Evolutionary conservation across 1,284 basidiomycete genomes (phyloP).

Genomic region (Apiotrichum gracile): DNA sequence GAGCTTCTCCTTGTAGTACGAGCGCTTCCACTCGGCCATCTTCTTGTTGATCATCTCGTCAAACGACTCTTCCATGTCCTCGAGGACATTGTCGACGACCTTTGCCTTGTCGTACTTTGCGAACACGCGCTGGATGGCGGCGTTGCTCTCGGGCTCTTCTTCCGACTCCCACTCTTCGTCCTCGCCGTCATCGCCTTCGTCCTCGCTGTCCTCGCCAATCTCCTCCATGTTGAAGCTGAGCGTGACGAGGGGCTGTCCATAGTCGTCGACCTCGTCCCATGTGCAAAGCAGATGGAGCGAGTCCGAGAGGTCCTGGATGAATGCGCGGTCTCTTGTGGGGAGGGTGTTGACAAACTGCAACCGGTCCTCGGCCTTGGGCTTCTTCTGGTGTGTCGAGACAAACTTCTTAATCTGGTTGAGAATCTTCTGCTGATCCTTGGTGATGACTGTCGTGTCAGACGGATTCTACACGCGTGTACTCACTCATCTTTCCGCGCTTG

Average conservation of each 20-base stretch:
- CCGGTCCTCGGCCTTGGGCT: conserved; percentile 46
- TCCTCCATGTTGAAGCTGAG: conserved; percentile 54
- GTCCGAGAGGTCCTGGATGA: conserved; percentile 66
- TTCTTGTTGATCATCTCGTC: conserved; percentile 69
- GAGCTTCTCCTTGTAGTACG: conserved; percentile 87
- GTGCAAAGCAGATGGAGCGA: conserved; percentile 67
- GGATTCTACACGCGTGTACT: conserved; percentile 5
- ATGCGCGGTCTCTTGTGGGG: conserved; percentile 67
- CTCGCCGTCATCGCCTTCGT: conserved; percentile 19
- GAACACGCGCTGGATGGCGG: conserved; percentile 75
- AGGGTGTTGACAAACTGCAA: conserved; percentile 70
- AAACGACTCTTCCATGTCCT: conserved; percentile 70
- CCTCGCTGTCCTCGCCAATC: conserved; percentile 27
- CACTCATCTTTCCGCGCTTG: conserved; percentile 44
- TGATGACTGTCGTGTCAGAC: conserved; percentile 57
- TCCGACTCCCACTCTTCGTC: conserved; percentile 43
- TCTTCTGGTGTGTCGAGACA: conserved; percentile 55
- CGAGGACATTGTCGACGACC: conserved; percentile 59
- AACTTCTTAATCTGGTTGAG: conserved; percentile 71
- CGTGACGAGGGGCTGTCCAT: conserved; percentile 56
- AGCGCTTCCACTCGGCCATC: conserved; percentile 86
- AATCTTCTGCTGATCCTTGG: conserved; percentile 64
- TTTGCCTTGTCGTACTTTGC: conserved; percentile 82
- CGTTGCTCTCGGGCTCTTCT: conserved; percentile 56
- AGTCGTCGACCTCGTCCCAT: conserved; percentile 86